A percentile compares a stretch with the other conserved stretches of the same genome.
Conservation (phyloP, 345 rosid genomes). For the Ceriops tagal region DNA sequence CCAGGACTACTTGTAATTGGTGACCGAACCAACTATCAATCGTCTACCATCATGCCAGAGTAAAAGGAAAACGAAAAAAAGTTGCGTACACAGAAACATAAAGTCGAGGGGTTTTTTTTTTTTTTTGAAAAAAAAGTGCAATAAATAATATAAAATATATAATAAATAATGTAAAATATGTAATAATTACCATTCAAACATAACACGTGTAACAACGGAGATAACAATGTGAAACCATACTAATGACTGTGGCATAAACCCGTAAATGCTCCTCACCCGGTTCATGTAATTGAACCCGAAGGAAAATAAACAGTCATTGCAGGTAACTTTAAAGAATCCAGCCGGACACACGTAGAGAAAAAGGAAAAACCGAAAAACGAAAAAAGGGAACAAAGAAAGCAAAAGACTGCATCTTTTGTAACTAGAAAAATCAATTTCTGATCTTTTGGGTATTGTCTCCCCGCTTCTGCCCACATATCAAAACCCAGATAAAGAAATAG, state of each 20-base stretch:
- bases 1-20: constrained; percentile 8
- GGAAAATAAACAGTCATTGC: constrained; percentile 28
- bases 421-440: not conserved
- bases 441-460: too few relatives aligned
- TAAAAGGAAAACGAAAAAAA: not conserved
- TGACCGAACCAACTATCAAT: constrained; percentile 20
- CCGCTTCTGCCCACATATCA: not conserved
- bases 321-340: constrained; percentile 14
- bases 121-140: too few relatives aligned
- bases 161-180: too few relatives aligned
- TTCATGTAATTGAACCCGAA: too few relatives aligned
- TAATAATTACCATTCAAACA: too few relatives aligned
- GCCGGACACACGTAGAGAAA: not conserved
- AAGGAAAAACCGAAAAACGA: not conserved
- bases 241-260: too few relatives aligned
- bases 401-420: constrained; percentile 1
- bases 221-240: too few relatives aligned
- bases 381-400: not conserved
- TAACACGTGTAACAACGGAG: too few relatives aligned
- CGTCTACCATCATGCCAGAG: constrained; percentile 22
- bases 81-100: too few relatives aligned
- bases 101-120: too few relatives aligned
- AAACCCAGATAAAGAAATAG: not conserved
- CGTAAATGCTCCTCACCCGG: too few relatives aligned
- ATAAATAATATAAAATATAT: too few relatives aligned